Evolutionary conservation across 1,139 yeast species (phyloP).

Genomic region (Sugiyamaella japonica): DNA sequence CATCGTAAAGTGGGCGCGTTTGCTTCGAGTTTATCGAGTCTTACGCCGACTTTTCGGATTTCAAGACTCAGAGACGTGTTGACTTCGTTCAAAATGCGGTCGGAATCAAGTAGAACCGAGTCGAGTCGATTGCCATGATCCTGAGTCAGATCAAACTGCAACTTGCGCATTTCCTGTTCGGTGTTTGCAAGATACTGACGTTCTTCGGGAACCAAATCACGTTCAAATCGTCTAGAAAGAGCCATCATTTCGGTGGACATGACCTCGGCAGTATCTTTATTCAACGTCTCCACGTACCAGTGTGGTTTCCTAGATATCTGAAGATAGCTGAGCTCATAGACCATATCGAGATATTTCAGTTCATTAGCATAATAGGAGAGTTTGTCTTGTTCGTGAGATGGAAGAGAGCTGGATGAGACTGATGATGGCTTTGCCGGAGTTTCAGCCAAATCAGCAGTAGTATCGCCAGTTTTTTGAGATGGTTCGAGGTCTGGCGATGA

Average conservation of each 20-base stretch:
- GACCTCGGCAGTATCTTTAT: constrained; percentile 19
- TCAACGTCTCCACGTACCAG: constrained; percentile 15
- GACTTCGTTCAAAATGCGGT: constrained; percentile 76
- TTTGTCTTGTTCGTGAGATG: constrained; percentile 8
- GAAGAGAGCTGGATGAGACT: constrained; percentile 5
- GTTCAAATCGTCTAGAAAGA: constrained; percentile 27
- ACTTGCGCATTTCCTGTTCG: constrained; percentile 31
- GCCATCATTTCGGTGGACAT: constrained; percentile 28
- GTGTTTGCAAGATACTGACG: constrained; percentile 29
- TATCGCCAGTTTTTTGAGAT: background rate
- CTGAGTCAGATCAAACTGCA: constrained; percentile 40
- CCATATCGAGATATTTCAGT: constrained; percentile 30
- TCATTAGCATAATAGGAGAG: constrained; percentile 24
- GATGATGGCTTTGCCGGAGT: background rate
- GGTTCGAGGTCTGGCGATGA: background rate
- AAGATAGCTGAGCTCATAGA: constrained; percentile 28
- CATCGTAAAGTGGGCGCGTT: constrained; percentile 29
- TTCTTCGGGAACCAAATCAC: constrained; percentile 25
- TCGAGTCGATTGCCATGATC: constrained; percentile 55
- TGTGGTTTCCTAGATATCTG: constrained; percentile 23
- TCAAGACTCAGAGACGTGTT: constrained; percentile 77
- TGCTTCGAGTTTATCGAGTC: constrained; percentile 54
- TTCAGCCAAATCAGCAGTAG: background rate
- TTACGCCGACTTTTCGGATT: constrained; percentile 67
- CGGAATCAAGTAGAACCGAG: constrained; percentile 65